A percentile compares a stretch with the other conserved stretches of the same genome.
Conservation (phyloP, 2,329 filamentous ascomycete genomes). For the Fusarium cyanostomum region DNA sequence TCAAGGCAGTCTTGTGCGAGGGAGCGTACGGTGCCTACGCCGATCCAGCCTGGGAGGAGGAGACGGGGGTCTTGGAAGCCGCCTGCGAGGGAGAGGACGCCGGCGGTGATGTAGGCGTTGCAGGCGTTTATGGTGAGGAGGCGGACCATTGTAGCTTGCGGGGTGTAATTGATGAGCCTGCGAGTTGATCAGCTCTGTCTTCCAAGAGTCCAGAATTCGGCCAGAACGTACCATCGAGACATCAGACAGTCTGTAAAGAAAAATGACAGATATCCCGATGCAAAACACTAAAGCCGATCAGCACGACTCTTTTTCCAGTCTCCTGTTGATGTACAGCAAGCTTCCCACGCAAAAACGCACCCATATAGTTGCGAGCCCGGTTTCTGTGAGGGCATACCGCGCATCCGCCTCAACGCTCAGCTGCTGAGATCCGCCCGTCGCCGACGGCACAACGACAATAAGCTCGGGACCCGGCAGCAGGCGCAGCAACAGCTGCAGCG, state of each 20-base stretch:
- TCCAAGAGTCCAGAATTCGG: constrained; percentile 1
- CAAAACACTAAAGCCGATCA: constrained; percentile 67
- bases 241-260: constrained; percentile 88
- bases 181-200: constrained; percentile 12
- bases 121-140: constrained; percentile 78
- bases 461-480: constrained; percentile 57
- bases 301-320: constrained; percentile 1
- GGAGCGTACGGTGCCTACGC: constrained; percentile 73
- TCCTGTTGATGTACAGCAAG: background rate
- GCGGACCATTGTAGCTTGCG: constrained; percentile 81
- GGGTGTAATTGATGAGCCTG: constrained; percentile 86
- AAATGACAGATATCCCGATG: constrained; percentile 81
- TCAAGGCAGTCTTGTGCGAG: constrained; percentile 6
- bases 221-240: constrained; percentile 73
- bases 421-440: constrained; percentile 30
- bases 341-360: constrained; percentile 55
- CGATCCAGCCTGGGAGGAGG: constrained; percentile 80
- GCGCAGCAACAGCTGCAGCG: constrained; percentile 73
- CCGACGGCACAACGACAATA: constrained; percentile 41
- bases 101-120: constrained; percentile 79
- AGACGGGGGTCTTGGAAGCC: constrained; percentile 75
- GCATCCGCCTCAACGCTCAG: constrained; percentile 37
- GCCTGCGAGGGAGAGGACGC: constrained; percentile 74
- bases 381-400: constrained; percentile 67
- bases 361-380: constrained; percentile 77